Base-by-base conservation (phyloP, 352 stramenopile genomes). In the Phytopythium kandeliae region DNA sequence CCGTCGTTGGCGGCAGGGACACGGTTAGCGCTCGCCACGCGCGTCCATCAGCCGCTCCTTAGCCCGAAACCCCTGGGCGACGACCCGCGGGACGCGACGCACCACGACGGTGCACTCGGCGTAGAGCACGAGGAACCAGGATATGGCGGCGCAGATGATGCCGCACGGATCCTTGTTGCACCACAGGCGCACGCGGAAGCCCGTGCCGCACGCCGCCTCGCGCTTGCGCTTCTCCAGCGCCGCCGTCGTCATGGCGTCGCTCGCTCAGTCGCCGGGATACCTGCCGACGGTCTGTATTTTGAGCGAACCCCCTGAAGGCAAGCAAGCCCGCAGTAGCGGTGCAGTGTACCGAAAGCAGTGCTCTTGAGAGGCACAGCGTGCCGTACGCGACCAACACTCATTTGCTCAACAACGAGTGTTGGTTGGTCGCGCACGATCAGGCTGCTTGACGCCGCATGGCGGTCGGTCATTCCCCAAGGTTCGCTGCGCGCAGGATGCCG, bases 151-250 rank as follows among this genome's bases (percentile, higher is more conserved):
- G 60, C 90, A 97, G 42, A 97, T 85, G 33, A 97, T 53, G 0
- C 92, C 92, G 61, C 92, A 98, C 13, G 81, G 79, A 54, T 98
- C 92, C 26, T 60, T 79, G 62, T 97, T 97, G 57, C 85, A 92
- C 91, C 91, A 98, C 16, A 91, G 61, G 31, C 75, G 79, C 51
- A 86, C 74, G 49, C 85, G 71, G 62, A 92, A 95, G 58, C 80
- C 73, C 34, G 84, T 94, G 56, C 84, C 84, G 43, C 78, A 94
- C 34, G 67, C 54, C 33, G 67, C 52, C 37, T 73, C 62, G 37
- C 64, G 67, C 55, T 73, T 74, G 46, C 65, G 73, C 63, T 72
- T 66, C 19, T 80, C 69, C 40, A 71, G 52, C 53, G 61, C 60
- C 56, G 60, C 36, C 55, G 44, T 54, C 58, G 51, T 72, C 58